Conservation (phyloP, 805 yeast genomes). For the Candida sithepensis region DNA sequence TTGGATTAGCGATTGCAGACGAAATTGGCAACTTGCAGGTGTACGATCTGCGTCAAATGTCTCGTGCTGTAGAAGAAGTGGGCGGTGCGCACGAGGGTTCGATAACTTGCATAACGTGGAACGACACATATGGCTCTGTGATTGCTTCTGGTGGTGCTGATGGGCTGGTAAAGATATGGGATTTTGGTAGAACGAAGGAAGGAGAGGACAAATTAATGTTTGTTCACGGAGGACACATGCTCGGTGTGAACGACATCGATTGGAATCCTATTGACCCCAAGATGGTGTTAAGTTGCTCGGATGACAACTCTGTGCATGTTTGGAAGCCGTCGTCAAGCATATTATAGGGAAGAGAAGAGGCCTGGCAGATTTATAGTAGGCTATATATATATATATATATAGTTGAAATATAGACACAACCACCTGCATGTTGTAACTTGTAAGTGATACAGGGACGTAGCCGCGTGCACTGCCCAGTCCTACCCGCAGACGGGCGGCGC, state of each 20-base stretch:
- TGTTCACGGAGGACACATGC: slow-evolving; percentile 80
- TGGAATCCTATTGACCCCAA: slow-evolving; percentile 77
- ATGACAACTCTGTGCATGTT: slow-evolving; percentile 82
- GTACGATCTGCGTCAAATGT: slow-evolving; percentile 61
- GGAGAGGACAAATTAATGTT: slow-evolving; percentile 40
- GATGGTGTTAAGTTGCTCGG: slow-evolving; percentile 73
- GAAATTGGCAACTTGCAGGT: slow-evolving; percentile 50
- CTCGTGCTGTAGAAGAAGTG: slow-evolving; percentile 28
- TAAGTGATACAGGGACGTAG: no score
- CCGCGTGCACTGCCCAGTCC: no score
- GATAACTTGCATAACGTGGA: slow-evolving; percentile 72
- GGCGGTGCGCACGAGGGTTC: slow-evolving; percentile 44
- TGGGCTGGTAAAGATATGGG: slow-evolving; percentile 60
- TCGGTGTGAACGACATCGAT: slow-evolving; percentile 78
- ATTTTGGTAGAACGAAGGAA: slow-evolving; percentile 33
- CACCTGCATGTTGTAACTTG: no score
- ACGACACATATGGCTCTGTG: slow-evolving; percentile 48
- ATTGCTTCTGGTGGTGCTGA: slow-evolving; percentile 66
- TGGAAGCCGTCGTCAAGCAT: slow-evolving; percentile 60
- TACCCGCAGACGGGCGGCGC: no score
- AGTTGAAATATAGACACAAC: no score
- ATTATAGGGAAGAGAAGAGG: no score
- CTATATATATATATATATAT: no score
- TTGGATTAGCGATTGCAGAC: slow-evolving; percentile 66
- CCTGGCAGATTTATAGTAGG: no score